phyloP scores from a whole-genome alignment of 352 stramenopile genomes.

The Phytophthora ramorum region DNA sequence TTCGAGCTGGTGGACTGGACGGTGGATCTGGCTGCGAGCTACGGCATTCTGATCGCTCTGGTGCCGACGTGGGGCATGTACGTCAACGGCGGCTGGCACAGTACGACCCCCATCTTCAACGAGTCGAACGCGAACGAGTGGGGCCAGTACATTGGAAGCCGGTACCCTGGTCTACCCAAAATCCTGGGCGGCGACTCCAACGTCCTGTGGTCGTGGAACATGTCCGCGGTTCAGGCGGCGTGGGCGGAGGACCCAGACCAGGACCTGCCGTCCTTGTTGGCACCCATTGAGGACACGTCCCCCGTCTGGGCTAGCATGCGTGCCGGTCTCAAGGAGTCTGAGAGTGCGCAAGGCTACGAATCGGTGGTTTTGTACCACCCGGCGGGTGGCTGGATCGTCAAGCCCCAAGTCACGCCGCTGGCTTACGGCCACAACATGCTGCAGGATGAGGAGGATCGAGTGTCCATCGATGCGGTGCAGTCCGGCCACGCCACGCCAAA shows the following conservation, averaged over 20 bases:
- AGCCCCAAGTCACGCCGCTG: constrained; percentile 8
- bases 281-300: constrained; percentile 14
- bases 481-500: constrained; percentile 19
- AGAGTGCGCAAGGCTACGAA: constrained; percentile 11
- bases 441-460: constrained; percentile 15
- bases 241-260: constrained; percentile 3
- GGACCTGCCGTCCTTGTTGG: constrained; percentile 11
- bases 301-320: constrained; percentile 21
- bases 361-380: constrained; percentile 16
- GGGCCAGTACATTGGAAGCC: constrained; percentile 24
- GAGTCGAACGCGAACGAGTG: constrained; percentile 30
- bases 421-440: constrained; percentile 20
- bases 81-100: constrained; percentile 31
- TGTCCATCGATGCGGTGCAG: constrained; percentile 26
- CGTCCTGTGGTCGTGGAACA: constrained; percentile 30
- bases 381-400: constrained; percentile 8
- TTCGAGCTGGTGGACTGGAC: constrained; percentile 35
- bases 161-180: constrained; percentile 31
- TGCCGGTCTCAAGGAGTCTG: constrained; percentile 14
- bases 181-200: constrained; percentile 32
- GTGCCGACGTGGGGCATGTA: constrained; percentile 33
- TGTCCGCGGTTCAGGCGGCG: constrained; percentile 1
- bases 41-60: constrained; percentile 25
- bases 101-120: constrained; percentile 23
- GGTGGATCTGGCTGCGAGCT: constrained; percentile 28